These are phyloP conservation scores for Eucalyptus caleyi DNA, from an alignment of 345 rosid genomes.

Conservation along the genomic window DNA sequence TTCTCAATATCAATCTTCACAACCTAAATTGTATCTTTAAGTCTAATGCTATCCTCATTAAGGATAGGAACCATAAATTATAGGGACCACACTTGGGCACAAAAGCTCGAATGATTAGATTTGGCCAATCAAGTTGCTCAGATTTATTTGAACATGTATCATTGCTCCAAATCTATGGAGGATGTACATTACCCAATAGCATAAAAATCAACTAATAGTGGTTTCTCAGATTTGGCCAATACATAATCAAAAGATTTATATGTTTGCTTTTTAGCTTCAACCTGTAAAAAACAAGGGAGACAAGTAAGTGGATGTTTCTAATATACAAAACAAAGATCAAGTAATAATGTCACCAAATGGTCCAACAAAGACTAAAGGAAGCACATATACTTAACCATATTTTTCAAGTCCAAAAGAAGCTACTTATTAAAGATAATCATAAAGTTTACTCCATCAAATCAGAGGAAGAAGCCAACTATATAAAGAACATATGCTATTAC, in stretches of 20 bases:
- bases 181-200: conserved; percentile 53
- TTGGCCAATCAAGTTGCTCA: background rate
- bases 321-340: background rate
- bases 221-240: conserved; percentile 55
- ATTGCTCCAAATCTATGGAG: background rate
- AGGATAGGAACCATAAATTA: conserved; percentile 77
- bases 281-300: background rate
- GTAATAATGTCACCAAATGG: background rate
- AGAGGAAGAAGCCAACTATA: background rate
- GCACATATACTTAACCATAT: background rate
- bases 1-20: conserved; percentile 87
- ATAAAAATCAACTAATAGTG: conserved; percentile 73
- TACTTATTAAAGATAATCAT: background rate
- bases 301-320: background rate
- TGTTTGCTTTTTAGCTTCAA: conserved; percentile 62
- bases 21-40: conserved; percentile 55
- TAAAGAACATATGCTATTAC: background rate
- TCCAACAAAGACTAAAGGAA: background rate
- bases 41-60: conserved; percentile 44
- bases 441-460: background rate
- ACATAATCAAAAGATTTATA: conserved; percentile 61
- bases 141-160: background rate
- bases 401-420: background rate
- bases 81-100: conserved; percentile 86
- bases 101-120: background rate